phyloP scores from a whole-genome alignment of 345 rosid genomes.

The Populus ilicifolia region DNA sequence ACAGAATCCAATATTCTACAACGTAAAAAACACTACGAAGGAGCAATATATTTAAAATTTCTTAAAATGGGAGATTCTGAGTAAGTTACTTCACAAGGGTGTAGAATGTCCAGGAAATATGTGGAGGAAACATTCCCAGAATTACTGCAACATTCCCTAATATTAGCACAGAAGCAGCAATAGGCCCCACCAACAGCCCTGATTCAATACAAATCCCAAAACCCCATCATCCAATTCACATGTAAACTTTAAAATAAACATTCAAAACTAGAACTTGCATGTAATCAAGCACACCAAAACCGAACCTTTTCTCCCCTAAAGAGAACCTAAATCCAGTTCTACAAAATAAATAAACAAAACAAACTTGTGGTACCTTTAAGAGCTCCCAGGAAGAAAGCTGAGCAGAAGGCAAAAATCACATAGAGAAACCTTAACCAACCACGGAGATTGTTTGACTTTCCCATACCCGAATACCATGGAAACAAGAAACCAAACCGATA shows the following conservation, averaged over 20 bases:
- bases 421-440: conserved; percentile 41
- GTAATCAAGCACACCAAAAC: neutral
- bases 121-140: conserved; percentile 63
- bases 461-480: conserved; percentile 12
- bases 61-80: neutral
- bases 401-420: conserved; percentile 59
- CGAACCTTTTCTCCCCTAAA: neutral
- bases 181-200: conserved; percentile 72
- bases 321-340: neutral
- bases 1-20: neutral
- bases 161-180: conserved; percentile 61
- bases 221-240: conserved; percentile 3
- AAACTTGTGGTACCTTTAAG: conserved; percentile 50
- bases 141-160: conserved; percentile 69
- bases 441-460: conserved; percentile 23
- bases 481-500: neutral
- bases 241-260: neutral
- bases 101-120: conserved; percentile 64
- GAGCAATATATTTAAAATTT: neutral
- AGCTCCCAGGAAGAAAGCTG: conserved; percentile 70
- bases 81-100: conserved; percentile 50
- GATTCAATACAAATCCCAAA: conserved; percentile 8
- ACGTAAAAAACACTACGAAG: neutral
- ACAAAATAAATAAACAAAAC: no score
- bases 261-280: neutral